These are phyloP conservation scores for Laetiporus sulphureus DNA, from an alignment of 1,284 basidiomycete species.

Conservation along the genomic window DNA sequence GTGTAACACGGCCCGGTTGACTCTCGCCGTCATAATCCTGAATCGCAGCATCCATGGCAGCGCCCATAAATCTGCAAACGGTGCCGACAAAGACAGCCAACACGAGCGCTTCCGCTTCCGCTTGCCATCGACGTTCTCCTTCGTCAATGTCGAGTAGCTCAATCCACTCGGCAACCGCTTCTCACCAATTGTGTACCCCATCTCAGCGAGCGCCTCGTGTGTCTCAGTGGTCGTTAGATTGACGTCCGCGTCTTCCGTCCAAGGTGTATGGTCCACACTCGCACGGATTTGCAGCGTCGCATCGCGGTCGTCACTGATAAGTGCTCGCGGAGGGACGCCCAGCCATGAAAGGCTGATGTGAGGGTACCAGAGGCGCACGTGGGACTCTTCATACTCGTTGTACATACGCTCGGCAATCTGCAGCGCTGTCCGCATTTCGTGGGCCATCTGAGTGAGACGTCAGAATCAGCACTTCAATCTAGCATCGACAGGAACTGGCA, in stretches of 20 bases:
- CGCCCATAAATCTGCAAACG: conserved; percentile 26
- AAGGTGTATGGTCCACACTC: neutral
- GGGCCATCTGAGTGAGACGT: conserved; percentile 34
- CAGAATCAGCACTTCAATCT: neutral
- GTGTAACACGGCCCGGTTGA: conserved; percentile 27
- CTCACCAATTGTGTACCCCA: conserved; percentile 5
- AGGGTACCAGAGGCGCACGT: conserved; percentile 37
- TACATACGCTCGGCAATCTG: conserved; percentile 30
- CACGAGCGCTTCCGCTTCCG: conserved; percentile 6
- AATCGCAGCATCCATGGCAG: conserved; percentile 24
- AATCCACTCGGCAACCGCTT: conserved; percentile 2
- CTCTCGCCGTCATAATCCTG: conserved; percentile 30
- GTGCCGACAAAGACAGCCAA: neutral
- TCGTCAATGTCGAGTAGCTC: neutral
- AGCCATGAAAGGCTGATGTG: conserved; percentile 40
- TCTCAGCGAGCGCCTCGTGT: conserved; percentile 22
- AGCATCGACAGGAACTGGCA: conserved; percentile 4
- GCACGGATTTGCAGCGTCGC: conserved; percentile 13
- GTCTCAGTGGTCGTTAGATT: conserved; percentile 22
- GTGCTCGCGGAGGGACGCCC: conserved; percentile 35
- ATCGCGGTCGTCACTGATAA: conserved; percentile 33
- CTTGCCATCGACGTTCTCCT: conserved; percentile 2
- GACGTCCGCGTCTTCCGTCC: conserved; percentile 14
- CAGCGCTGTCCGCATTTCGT: conserved; percentile 33
- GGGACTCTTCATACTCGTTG: conserved; percentile 28